A percentile compares a stretch with the other conserved stretches of the same genome.
phyloP scores from a whole-genome alignment of 768 basidiomycete genomes.

The Terana coerulea region DNA sequence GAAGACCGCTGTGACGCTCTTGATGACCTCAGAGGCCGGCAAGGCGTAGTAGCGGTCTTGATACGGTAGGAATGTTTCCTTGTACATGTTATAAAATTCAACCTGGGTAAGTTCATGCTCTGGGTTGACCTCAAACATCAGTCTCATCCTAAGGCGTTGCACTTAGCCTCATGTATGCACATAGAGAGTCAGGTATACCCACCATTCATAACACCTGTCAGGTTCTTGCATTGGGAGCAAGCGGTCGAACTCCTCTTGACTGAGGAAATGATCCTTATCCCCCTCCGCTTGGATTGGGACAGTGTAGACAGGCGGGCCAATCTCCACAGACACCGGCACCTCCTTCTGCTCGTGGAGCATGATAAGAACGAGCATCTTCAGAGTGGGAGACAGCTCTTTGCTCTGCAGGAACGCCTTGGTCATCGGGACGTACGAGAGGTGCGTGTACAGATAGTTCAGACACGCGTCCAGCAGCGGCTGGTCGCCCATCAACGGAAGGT shows the following conservation, averaged over 20 bases:
- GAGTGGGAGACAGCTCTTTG: conserved; percentile 62
- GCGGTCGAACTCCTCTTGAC: conserved; percentile 61
- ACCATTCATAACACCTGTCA: conserved; percentile 83
- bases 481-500: conserved; percentile 71
- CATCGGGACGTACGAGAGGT: conserved; percentile 71
- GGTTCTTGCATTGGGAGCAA: conserved; percentile 65
- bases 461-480: conserved; percentile 65
- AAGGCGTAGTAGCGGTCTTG: conserved; percentile 58
- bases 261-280: conserved; percentile 61
- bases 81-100: conserved; percentile 93
- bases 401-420: conserved; percentile 75
- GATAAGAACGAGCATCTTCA: conserved; percentile 64
- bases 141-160: conserved; percentile 63
- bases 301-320: conserved; percentile 56
- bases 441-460: conserved; percentile 70
- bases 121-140: conserved; percentile 75
- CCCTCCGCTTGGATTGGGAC: conserved; percentile 44
- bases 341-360: conserved; percentile 70
- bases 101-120: conserved; percentile 89
- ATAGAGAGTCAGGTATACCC: too few relatives aligned
- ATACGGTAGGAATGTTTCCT: conserved; percentile 69
- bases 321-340: conserved; percentile 59
- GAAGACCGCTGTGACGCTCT: conserved; percentile 83
- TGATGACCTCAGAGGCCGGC: conserved; percentile 91
- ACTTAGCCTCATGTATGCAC: not conserved